Evolutionary conservation across 83 land plant species (phyloP), one percentile per base, ranked within the genome.

Genomic region (Picea mariana): DNA sequence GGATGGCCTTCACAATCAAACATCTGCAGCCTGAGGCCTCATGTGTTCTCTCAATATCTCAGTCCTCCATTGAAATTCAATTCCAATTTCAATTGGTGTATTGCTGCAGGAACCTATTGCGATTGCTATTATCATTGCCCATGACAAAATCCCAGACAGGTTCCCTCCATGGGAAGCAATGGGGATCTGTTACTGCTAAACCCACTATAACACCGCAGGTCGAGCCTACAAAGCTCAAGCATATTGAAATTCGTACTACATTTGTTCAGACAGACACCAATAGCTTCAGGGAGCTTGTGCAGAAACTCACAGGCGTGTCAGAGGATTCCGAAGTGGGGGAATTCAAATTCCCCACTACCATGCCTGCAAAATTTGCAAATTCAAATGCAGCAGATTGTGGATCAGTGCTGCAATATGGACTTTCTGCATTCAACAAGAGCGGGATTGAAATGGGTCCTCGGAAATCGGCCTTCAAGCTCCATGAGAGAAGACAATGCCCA

Each of bases 261-360:
- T 86, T 44, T 72, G 78, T 79, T 24, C 63, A 84, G 44, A 68
- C 85, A 63, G 81, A 83, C 77, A 55, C 66, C 38, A 60, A 24
- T 58, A 83, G 58, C 59, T 82, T 79, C 78, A 42, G 55, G 34
- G 84, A 81, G 77, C 80, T 81, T 44, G 91, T 91, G 16, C 93
- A 89, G 60, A 83, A 87, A 42, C 85, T 88, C 55, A 91, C 91
- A 27, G 88, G 91, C 42, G 83, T 86, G 15, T 58, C 86, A 68
- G 34, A 81, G 9, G 67, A 79, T n/a, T 67, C 66, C 40, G 47
- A 55, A 13, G 18, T 31, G 62, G 72, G 8, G 47, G 58, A 47
- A 13, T 78, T 34, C 13, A 52, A 67, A 34, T 78, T 79, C 76
- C 71, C 27, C 38, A 34, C 18, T 26, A 26, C 79, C 24, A 31